Base-by-base conservation (phyloP, 1,284 basidiomycete genomes). In the Hypsizygus ulmarius region DNA sequence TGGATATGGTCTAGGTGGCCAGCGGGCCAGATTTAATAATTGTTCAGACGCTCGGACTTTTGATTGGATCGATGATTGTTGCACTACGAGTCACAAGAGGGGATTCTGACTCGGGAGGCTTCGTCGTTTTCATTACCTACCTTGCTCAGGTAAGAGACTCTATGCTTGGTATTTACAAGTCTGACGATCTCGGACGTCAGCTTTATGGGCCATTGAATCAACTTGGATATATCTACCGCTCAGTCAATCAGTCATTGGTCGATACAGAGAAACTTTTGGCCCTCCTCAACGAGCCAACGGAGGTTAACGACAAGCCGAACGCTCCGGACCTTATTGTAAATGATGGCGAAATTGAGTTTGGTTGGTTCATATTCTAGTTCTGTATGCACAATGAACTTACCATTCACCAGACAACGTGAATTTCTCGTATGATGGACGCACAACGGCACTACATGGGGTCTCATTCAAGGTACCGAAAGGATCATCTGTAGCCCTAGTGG, bases 381-480 rank as follows among this genome's bases (percentile, higher is more conserved):
- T n/a, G 15, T 40, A 28, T 47, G 9, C 9, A 25, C 29, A 29
- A 49, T 25, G 12, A 40, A 28, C 43, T 38, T 14, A 41, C 18
- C 12, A 30, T 45, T 16, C 6, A 21, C 7, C 54, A 90, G 87
- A 89, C 11, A 82, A 90, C 51, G 89, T 91, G 52, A 79, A 67
- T 58, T 91, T 93, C 68, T 85, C 85, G 6, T 96, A 96, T 67
- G 91, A 95, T 58, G 81, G 78, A 16, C 81, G 81, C 46, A 77
- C 74, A 28, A 79, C 78, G 36, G 91, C 90, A 0, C 74, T 96
- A 25, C 78, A 82, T 50, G 81, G 81, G 16, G 76, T 97, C 41
- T 90, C 85, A 6, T 96, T 96, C 75, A 87, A 81, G 59, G 83
- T 93, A 25, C 89, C 84, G 3, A 89, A 83, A 61, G 87, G 84